phyloP scores from a whole-genome alignment of 2,329 filamentous ascomycete species.

The Scorias spongiosa region DNA sequence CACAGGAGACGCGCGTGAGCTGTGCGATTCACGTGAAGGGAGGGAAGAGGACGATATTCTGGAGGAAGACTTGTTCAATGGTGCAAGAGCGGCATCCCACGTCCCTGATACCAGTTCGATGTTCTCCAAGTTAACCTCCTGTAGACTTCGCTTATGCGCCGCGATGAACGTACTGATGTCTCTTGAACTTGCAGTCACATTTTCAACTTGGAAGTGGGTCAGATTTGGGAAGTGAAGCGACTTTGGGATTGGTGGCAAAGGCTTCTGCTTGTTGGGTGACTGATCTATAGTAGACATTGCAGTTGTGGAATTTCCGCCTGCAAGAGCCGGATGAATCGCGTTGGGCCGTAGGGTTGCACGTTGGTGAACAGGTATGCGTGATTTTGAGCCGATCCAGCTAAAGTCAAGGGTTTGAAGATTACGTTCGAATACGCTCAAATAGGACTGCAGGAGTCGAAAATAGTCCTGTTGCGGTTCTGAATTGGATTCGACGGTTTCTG shows the following conservation, averaged over 20 bases:
- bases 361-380: constrained; percentile 59
- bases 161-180: constrained; percentile 57
- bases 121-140: constrained; percentile 68
- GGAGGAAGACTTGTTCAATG: constrained; percentile 31
- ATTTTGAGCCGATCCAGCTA: constrained; percentile 56
- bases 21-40: no score
- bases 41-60: no score
- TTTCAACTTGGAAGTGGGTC: constrained; percentile 54
- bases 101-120: constrained; percentile 54
- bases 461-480: constrained; percentile 56
- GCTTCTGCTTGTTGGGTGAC: constrained; percentile 12
- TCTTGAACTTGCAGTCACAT: constrained; percentile 53
- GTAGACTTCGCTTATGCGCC: constrained; percentile 50
- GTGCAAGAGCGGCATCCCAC: constrained; percentile 72
- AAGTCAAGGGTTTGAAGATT: constrained; percentile 47
- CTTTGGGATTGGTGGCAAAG: constrained; percentile 18
- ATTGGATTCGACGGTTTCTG: background rate
- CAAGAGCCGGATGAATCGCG: constrained; percentile 6
- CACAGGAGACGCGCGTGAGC: no score
- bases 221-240: constrained; percentile 51
- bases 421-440: constrained; percentile 49
- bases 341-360: constrained; percentile 24
- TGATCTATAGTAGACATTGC: no score
- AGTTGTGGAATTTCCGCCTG: no score
- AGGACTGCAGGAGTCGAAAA: constrained; percentile 54